Conservation (phyloP, 2,329 filamentous ascomycete species). For the Aspergillus ochraceoroseus region DNA sequence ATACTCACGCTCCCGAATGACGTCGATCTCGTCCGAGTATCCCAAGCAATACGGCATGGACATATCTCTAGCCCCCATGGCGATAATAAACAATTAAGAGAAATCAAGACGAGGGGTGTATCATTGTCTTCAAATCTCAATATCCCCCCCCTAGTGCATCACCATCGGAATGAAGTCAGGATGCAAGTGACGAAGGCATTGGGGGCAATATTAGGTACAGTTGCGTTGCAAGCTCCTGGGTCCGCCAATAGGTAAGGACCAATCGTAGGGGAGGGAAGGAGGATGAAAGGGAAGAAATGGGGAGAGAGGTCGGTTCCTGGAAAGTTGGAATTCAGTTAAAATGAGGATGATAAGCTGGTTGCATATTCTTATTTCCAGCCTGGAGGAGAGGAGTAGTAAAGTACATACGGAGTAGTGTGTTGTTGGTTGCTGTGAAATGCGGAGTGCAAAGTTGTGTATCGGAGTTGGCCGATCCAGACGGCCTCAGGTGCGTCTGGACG, state of each 20-base stretch:
- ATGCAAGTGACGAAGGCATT: slow-evolving; percentile 8
- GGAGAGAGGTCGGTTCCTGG: too few species aligned
- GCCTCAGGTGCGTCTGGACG: too few species aligned
- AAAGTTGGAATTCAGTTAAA: too few species aligned
- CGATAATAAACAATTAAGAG: neutral
- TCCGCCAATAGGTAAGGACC: slow-evolving; percentile 10
- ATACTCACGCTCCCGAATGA: slow-evolving; percentile 47
- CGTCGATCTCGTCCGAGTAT: slow-evolving; percentile 46
- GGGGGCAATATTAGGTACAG: slow-evolving; percentile 5
- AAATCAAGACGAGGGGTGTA: neutral
- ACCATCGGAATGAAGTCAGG: slow-evolving; percentile 1
- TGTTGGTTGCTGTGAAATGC: too few species aligned
- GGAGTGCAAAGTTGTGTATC: too few species aligned
- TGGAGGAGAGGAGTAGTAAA: too few species aligned
- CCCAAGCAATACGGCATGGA: slow-evolving; percentile 23
- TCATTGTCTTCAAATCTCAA: too few species aligned
- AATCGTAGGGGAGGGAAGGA: slow-evolving; percentile 7
- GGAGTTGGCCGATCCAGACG: too few species aligned
- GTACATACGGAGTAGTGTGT: too few species aligned
- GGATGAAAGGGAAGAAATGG: slow-evolving; percentile 1
- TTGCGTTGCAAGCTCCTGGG: neutral
- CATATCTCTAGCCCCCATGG: neutral
- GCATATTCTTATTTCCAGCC: too few species aligned
- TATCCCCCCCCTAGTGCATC: too few species aligned
- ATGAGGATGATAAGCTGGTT: too few species aligned